These are phyloP conservation scores for Cordyceps sp. DNA, from an alignment of 2,329 filamentous ascomycete genomes.

Conservation along the genomic window DNA sequence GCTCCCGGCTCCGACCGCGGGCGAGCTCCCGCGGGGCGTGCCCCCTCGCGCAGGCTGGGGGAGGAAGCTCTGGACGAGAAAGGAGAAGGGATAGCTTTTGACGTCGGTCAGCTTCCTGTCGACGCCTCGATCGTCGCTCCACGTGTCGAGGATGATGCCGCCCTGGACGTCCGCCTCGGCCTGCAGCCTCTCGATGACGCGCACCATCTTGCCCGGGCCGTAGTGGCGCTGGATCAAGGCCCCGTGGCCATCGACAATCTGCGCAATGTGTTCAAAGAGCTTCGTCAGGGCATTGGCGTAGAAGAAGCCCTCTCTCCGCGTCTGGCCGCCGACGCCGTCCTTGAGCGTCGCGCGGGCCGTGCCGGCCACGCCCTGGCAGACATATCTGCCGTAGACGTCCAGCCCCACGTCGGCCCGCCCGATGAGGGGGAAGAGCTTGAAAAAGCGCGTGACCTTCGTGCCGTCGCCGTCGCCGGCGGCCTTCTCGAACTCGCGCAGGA, in stretches of 20 bases:
- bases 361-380: conserved; percentile 84
- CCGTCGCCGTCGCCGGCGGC: conserved; percentile 78
- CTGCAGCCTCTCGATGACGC: conserved; percentile 83
- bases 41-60: conserved; percentile 48
- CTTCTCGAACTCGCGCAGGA: conserved; percentile 87
- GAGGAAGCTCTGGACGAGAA: conserved; percentile 86
- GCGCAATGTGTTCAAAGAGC: conserved; percentile 92
- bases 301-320: conserved; percentile 61
- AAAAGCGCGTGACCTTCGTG: conserved; percentile 82
- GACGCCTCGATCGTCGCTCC: conserved; percentile 76
- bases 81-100: conserved; percentile 95
- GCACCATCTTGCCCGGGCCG: conserved; percentile 80
- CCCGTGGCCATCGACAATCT: conserved; percentile 87
- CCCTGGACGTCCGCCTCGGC: conserved; percentile 92
- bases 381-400: conserved; percentile 89
- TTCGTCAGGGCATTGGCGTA: conserved; percentile 83
- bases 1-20: conserved; percentile 41
- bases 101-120: conserved; percentile 83
- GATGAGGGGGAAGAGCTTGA: conserved; percentile 94
- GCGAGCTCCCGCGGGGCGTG: conserved; percentile 58
- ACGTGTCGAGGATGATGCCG: conserved; percentile 88
- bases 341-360: conserved; percentile 69
- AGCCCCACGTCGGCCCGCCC: conserved; percentile 75
- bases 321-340: conserved; percentile 34
- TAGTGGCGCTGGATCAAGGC: conserved; percentile 88